phyloP scores from a whole-genome alignment of 805 yeast genomes.

The Blastobotrys muscicola region DNA sequence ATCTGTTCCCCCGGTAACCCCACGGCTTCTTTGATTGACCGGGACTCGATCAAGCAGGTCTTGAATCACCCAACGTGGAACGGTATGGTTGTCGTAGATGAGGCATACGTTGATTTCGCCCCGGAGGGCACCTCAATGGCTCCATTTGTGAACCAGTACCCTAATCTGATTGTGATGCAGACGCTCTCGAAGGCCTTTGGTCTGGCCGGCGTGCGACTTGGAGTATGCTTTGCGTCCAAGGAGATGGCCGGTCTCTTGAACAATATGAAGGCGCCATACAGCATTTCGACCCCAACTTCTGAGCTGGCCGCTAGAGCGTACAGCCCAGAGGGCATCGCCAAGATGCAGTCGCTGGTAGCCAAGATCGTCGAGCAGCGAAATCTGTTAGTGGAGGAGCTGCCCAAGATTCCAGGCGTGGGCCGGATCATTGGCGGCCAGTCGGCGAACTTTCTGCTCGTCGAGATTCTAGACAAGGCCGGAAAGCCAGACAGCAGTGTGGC shows the following conservation, averaged over 20 bases:
- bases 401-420: slow-evolving; percentile 55
- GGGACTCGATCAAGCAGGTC: slow-evolving; percentile 39
- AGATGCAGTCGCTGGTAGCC: slow-evolving; percentile 48
- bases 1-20: slow-evolving; percentile 97
- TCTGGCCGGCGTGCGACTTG: slow-evolving; percentile 87
- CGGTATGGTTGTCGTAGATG: slow-evolving; percentile 81
- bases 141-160: slow-evolving; percentile 70
- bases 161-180: slow-evolving; percentile 80
- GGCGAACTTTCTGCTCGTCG: slow-evolving; percentile 74
- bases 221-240: slow-evolving; percentile 59
- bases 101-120: slow-evolving; percentile 88
- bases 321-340: slow-evolving; percentile 41
- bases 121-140: slow-evolving; percentile 58
- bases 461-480: slow-evolving; percentile 54
- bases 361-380: slow-evolving; percentile 47
- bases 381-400: slow-evolving; percentile 43
- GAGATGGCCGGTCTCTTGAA: slow-evolving; percentile 62
- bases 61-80: slow-evolving; percentile 45
- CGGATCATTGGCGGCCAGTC: slow-evolving; percentile 74
- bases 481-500: slow-evolving; percentile 64
- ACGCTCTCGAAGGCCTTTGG: slow-evolving; percentile 94
- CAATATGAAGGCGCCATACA: slow-evolving; percentile 93
- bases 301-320: slow-evolving; percentile 70
- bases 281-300: slow-evolving; percentile 75
- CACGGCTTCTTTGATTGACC: slow-evolving; percentile 58